A percentile compares a stretch with the other conserved stretches of the same genome.
These are phyloP conservation scores for Pichia manshurica DNA, from an alignment of 805 yeast genomes.

Conservation along the genomic window DNA sequence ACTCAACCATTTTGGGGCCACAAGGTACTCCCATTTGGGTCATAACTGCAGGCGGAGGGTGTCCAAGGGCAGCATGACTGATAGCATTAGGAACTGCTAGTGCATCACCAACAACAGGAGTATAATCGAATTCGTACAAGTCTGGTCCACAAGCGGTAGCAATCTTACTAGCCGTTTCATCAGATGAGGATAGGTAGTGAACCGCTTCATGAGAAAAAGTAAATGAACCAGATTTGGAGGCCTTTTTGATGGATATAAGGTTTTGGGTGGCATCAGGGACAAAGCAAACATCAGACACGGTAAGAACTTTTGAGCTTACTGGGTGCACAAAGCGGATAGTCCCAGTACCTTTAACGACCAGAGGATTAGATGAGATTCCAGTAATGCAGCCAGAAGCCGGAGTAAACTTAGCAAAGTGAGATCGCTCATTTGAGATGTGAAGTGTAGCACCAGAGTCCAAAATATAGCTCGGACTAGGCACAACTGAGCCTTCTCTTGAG, in stretches of 20 bases:
- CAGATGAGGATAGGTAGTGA: background rate
- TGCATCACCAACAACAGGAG: background rate
- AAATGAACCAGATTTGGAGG: background rate
- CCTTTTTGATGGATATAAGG: background rate
- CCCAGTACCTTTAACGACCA: slow-evolving; percentile 1
- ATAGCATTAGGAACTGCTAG: background rate
- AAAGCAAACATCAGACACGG: background rate
- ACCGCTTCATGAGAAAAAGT: background rate
- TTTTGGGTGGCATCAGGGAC: slow-evolving; percentile 1
- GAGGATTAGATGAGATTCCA: background rate
- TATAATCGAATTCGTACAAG: background rate
- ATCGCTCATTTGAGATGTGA: background rate
- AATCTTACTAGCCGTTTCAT: background rate
- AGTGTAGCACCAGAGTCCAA: slow-evolving; percentile 2
- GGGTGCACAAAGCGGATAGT: background rate
- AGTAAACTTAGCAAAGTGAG: slow-evolving; percentile 1
- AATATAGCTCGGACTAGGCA: background rate
- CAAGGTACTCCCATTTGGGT: background rate
- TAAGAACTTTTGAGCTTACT: background rate
- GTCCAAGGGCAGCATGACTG: background rate
- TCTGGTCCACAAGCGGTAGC: background rate
- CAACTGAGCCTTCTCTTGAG: too few relatives aligned
- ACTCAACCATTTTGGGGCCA: background rate
- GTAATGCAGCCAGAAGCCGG: background rate
- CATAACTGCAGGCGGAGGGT: slow-evolving; percentile 4